Evolutionary conservation across 192 early-diverging fungal species (phyloP).

Genomic region (Ambispora gerdemannii): DNA sequence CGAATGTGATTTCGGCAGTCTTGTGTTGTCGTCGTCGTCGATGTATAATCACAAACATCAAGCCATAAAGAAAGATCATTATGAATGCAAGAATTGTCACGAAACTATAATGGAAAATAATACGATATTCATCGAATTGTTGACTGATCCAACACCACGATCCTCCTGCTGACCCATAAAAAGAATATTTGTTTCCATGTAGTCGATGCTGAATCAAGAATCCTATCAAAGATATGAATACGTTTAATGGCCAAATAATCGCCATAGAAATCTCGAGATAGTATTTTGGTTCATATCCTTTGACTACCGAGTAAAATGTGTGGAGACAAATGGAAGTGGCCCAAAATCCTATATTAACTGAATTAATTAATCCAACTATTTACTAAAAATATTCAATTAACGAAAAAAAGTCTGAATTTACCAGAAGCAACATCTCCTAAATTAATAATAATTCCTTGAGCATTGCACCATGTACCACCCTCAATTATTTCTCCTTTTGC

Average conservation of each 20-base stretch:
- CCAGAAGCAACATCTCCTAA: slow-evolving; percentile 4
- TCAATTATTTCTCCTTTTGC: neutral
- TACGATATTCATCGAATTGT: neutral
- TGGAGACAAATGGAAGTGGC: neutral
- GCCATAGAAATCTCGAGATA: neutral
- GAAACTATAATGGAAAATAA: neutral
- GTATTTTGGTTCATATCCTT: neutral
- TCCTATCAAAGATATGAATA: neutral
- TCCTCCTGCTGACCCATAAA: neutral
- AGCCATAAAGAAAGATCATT: neutral
- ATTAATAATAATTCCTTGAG: slow-evolving; percentile 1
- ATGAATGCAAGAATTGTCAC: neutral
- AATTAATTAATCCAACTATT: too few species aligned
- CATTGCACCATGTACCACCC: neutral
- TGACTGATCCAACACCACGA: neutral
- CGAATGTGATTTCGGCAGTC: neutral
- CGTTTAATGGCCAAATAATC: neutral
- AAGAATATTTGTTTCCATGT: neutral
- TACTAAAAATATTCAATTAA: too few species aligned
- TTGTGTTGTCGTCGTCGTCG: neutral
- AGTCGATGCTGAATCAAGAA: neutral
- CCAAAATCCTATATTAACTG: neutral
- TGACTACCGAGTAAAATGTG: neutral
- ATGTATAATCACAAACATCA: neutral
- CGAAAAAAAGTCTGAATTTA: too few species aligned